Percentiles rank a stretch among this genome's conserved stretches.
These are phyloP conservation scores for Thelonectria blattea DNA, from an alignment of 2,329 filamentous ascomycete species.

Conservation along the genomic window DNA sequence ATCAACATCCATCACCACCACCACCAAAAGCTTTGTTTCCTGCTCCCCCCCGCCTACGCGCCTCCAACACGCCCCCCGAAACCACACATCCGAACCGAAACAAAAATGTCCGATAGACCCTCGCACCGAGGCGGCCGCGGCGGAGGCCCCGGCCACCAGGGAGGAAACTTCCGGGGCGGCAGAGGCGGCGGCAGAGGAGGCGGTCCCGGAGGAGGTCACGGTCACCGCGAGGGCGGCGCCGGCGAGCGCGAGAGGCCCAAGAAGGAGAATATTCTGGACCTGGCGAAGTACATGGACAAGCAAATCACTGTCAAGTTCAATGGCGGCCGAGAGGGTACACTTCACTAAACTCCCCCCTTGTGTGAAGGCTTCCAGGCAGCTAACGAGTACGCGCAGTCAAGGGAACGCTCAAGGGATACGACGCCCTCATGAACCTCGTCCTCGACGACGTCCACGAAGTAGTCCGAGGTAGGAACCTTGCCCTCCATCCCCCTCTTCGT, in stretches of 20 bases:
- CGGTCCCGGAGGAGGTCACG: constrained; percentile 38
- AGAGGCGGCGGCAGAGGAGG: constrained; percentile 55
- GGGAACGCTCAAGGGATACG: constrained; percentile 91
- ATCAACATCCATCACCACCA: constrained; percentile 2
- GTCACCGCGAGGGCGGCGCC: background rate
- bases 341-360: background rate
- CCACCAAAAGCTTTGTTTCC: constrained; percentile 11
- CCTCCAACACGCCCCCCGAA: background rate
- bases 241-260: constrained; percentile 76
- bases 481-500: background rate
- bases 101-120: constrained; percentile 58
- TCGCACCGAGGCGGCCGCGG: constrained; percentile 55
- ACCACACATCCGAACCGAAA: constrained; percentile 21
- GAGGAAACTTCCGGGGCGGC: constrained; percentile 50
- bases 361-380: background rate
- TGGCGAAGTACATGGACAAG: constrained; percentile 97
- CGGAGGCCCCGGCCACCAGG: constrained; percentile 46
- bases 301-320: constrained; percentile 95
- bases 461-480: constrained; percentile 71
- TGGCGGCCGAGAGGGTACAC: constrained; percentile 84
- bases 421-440: constrained; percentile 97
- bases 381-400: constrained; percentile 63
- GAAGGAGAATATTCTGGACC: constrained; percentile 98
- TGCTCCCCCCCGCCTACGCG: background rate
- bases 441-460: constrained; percentile 92